A percentile compares a stretch with the other conserved stretches of the same genome.
phyloP scores from a whole-genome alignment of 176 grass and related monocot genomes.

The Tillandsia fasciculata region DNA sequence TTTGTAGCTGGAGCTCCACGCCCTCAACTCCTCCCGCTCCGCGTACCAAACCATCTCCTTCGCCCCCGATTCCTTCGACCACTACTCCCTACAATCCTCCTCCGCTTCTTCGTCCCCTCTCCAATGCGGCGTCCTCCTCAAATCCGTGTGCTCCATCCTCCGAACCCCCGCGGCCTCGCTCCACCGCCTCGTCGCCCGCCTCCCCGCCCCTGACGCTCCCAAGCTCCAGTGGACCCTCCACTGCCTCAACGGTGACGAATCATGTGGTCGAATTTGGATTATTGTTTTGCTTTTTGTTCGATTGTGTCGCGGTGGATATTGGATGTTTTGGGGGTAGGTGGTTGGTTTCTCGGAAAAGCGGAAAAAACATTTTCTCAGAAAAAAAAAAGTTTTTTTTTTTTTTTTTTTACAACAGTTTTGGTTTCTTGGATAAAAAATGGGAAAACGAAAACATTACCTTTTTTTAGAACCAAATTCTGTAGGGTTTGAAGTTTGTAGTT shows the following conservation, averaged over 20 bases:
- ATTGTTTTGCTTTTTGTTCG: neutral
- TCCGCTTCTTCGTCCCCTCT: slow-evolving; percentile 33
- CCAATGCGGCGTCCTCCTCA: slow-evolving; percentile 81
- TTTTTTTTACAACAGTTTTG: neutral
- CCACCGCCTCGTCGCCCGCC: slow-evolving; percentile 42
- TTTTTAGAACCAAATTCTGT: too few species aligned
- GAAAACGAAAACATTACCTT: too few species aligned
- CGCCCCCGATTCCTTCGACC: slow-evolving; percentile 58
- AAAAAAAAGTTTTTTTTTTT: too few species aligned
- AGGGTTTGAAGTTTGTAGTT: too few species aligned
- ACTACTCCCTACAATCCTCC: slow-evolving; percentile 29
- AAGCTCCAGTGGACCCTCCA: slow-evolving; percentile 82
- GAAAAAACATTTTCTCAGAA: too few species aligned
- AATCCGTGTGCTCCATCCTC: slow-evolving; percentile 62
- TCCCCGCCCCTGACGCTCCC: slow-evolving; percentile 40
- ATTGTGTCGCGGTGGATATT: neutral
- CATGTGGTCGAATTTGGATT: too few species aligned
- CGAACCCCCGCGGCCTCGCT: slow-evolving; percentile 52
- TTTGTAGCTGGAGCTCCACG: slow-evolving; percentile 67
- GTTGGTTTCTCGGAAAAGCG: too few species aligned
- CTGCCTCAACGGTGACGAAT: slow-evolving; percentile 53
- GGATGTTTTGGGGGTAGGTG: neutral
- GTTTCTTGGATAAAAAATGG: too few species aligned
- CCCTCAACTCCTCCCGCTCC: slow-evolving; percentile 69
- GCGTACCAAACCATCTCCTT: slow-evolving; percentile 73